Percentiles rank a stretch among this genome's conserved stretches.
Conservation (phyloP, 768 basidiomycete genomes). For the Panellus pusillus region DNA sequence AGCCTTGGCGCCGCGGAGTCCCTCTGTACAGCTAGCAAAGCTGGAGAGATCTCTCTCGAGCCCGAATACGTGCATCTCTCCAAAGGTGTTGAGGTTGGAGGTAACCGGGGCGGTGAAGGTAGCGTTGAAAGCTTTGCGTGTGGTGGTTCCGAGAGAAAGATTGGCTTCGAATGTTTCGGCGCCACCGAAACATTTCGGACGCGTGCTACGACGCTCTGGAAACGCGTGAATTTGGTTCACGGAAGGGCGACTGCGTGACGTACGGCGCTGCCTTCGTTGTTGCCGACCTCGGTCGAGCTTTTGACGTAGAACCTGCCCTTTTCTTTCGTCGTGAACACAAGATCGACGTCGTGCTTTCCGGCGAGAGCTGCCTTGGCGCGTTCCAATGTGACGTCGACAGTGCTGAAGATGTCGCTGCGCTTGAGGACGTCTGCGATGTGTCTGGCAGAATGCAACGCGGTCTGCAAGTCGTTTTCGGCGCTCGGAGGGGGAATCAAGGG, state of each 20-base stretch:
- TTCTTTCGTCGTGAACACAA: constrained; percentile 79
- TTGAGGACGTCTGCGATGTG: constrained; percentile 64
- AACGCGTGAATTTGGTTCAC: constrained; percentile 1
- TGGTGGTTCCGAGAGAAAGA: constrained; percentile 83
- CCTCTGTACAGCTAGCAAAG: constrained; percentile 73
- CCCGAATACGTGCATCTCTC: constrained; percentile 70
- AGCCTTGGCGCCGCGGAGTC: constrained; percentile 62
- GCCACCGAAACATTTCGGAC: constrained; percentile 87
- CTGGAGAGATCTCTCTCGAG: constrained; percentile 78
- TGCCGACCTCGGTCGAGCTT: constrained; percentile 88
- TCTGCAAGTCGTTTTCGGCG: constrained; percentile 46
- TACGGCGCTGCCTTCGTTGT: constrained; percentile 92
- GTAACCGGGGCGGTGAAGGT: constrained; percentile 63
- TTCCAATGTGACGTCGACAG: constrained; percentile 65
- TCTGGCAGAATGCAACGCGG: constrained; percentile 70
- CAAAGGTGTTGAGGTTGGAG: constrained; percentile 60
- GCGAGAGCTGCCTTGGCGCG: constrained; percentile 54
- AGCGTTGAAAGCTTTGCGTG: constrained; percentile 78
- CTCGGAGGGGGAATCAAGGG: constrained; percentile 47
- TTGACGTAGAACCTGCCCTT: constrained; percentile 74
- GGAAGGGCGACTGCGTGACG: constrained; percentile 31
- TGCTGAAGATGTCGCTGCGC: constrained; percentile 75
- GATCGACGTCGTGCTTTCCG: constrained; percentile 64
- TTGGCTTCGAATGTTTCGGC: constrained; percentile 87
- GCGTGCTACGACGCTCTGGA: constrained; percentile 74